Evolutionary conservation across 2,329 filamentous ascomycete species (phyloP), one percentile per base, ranked within the genome.

Genomic region (Monilinia polystroma): DNA sequence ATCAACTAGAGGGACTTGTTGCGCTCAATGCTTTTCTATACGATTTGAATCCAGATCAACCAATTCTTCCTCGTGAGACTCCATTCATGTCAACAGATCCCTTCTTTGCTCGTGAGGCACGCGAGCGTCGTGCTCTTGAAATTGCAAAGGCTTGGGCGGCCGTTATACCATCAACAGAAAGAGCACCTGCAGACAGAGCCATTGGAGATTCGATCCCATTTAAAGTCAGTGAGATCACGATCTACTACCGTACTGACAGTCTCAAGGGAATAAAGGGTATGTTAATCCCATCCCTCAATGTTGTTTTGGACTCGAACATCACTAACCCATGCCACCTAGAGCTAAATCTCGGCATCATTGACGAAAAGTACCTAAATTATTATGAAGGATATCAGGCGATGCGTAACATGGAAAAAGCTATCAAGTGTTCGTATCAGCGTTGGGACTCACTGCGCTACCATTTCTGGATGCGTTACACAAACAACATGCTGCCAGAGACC

Each of bases 1-100:
- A 60, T 51, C 32, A 35, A 18, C 29, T 60, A 2, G 45, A 60
- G 47, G 58, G 45, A 51, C 14, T n/a, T 1, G 14, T 60, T 20
- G 58, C 45, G 6, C n/a, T 51, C 16, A 38, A 51, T 60, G 58
- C 45, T 41, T 60, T 60, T 16, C 58, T 60, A 14, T 60, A 60
- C 8, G 58, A 60, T 20, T 60, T 60, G 8, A 45, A 60, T 38
- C 58, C 58, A 12, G 51, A 60, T 12, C 29, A 60, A 18, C 58
- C 45, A 1, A 11, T 60, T 38, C 12, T 51, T 26, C 16, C 29
- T 0, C 32, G 12, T 18, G n/a, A 38, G 10, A n/a, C 29, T 7
- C n/a, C 32, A 11, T 35, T 38, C 29, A 51, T 38, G 45, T n/a
- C n/a, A 16, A 51, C 32, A 3, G 47, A 49, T 60, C 16, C 32